These are phyloP conservation scores for Phytopythium sindhum DNA, from an alignment of 352 stramenopile species.

Conservation along the genomic window DNA sequence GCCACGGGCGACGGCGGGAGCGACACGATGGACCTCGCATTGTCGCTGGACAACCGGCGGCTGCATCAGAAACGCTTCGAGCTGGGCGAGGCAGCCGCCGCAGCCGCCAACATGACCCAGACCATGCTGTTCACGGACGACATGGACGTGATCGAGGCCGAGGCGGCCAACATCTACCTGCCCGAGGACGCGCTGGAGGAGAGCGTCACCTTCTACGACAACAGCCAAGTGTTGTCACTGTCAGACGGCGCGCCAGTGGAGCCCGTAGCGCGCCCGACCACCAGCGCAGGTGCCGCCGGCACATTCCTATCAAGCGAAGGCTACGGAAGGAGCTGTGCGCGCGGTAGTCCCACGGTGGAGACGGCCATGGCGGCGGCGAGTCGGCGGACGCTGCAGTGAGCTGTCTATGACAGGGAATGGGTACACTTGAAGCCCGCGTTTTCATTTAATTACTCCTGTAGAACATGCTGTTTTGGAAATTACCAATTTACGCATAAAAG, in stretches of 20 bases:
- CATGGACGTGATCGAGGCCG: conserved; percentile 42
- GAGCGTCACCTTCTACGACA: conserved; percentile 73
- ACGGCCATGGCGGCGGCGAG: neutral
- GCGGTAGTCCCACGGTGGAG: neutral
- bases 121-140: conserved; percentile 79
- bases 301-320: neutral
- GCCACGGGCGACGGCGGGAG: conserved; percentile 21
- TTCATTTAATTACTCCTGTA: no score
- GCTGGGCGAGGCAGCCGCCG: conserved; percentile 37
- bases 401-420: no score
- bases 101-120: conserved; percentile 55
- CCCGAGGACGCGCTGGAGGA: conserved; percentile 56
- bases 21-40: conserved; percentile 3
- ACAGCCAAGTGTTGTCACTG: conserved; percentile 66
- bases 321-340: neutral
- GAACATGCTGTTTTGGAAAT: no score
- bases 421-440: neutral
- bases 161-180: conserved; percentile 51
- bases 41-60: conserved; percentile 35
- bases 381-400: neutral
- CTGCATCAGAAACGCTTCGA: conserved; percentile 39
- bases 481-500: no score
- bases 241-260: conserved; percentile 46
- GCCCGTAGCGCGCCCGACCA: conserved; percentile 34
- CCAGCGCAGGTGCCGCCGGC: conserved; percentile 31